Conservation (phyloP, 2,329 filamentous ascomycete species). For the Claviceps fusiformis region DNA sequence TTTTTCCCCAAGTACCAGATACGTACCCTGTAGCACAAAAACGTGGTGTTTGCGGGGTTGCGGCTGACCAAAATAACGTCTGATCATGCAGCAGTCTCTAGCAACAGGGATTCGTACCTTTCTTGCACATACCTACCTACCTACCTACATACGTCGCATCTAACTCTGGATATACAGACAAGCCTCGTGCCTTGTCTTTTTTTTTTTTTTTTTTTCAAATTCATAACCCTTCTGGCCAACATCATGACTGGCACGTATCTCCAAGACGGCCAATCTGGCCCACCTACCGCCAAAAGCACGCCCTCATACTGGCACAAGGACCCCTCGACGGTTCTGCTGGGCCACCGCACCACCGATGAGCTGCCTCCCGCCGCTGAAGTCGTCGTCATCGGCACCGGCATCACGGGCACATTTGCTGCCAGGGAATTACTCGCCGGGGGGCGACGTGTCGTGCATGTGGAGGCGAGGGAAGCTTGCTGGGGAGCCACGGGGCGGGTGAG, state of each 20-base stretch:
- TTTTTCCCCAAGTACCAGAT: not conserved
- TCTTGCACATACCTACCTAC: no score
- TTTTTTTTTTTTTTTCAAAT: not conserved
- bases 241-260: constrained; percentile 19
- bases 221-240: no score
- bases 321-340: constrained; percentile 48
- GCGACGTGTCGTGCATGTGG: constrained; percentile 54
- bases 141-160: no score
- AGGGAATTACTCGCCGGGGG: constrained; percentile 42
- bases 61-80: not conserved
- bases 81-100: no score
- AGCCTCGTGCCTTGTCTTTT: no score
- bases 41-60: not conserved
- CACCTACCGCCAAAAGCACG: constrained; percentile 49
- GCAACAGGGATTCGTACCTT: not conserved
- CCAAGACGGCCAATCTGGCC: constrained; percentile 29
- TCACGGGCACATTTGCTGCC: constrained; percentile 61
- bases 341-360: constrained; percentile 52
- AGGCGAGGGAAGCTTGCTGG: constrained; percentile 69
- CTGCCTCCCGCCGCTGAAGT: constrained; percentile 53
- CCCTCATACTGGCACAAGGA: constrained; percentile 62
- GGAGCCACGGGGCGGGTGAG: constrained; percentile 69
- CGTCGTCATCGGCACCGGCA: constrained; percentile 61
- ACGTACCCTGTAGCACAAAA: not conserved
- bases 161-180: no score